Evolutionary conservation across 495 filamentous ascomycete genomes (phyloP).

Genomic region (Aspergillus carlsbadensis): DNA sequence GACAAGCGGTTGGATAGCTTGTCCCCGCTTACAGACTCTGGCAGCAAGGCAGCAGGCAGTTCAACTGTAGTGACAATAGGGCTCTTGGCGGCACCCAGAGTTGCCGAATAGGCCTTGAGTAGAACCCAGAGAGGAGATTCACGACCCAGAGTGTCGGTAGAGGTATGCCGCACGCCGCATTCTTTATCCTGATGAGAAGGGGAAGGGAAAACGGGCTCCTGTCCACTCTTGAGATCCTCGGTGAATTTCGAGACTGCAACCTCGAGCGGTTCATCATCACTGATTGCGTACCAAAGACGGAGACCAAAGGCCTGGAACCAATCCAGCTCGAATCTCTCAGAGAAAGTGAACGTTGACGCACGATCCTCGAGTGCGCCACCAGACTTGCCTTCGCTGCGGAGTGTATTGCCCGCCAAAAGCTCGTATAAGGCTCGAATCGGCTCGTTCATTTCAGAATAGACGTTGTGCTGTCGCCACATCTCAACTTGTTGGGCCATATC

Average conservation of each 20-base stretch:
- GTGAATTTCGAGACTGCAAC: constrained; percentile 68
- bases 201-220: constrained; percentile 57
- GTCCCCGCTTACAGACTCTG: constrained; percentile 58
- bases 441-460: constrained; percentile 83
- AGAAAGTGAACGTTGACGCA: constrained; percentile 71
- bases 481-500: constrained; percentile 76
- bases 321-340: constrained; percentile 77
- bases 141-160: constrained; percentile 46
- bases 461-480: constrained; percentile 76
- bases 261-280: constrained; percentile 63
- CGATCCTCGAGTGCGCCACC: constrained; percentile 69
- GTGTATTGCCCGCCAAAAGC: constrained; percentile 80
- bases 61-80: constrained; percentile 20
- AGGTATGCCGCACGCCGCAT: constrained; percentile 48
- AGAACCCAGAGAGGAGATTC: constrained; percentile 86
- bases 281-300: constrained; percentile 79
- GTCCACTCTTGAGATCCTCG: constrained; percentile 62
- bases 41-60: constrained; percentile 40
- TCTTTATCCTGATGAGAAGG: constrained; percentile 59
- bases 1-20: constrained; percentile 70
- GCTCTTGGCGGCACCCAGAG: constrained; percentile 19
- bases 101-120: constrained; percentile 70
- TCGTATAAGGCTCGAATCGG: constrained; percentile 86
- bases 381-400: constrained; percentile 70
- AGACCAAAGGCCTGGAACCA: constrained; percentile 94